Evolutionary conservation across 2,329 filamentous ascomycete species (phyloP).

Genomic region (Domatiomyces catenatus): DNA sequence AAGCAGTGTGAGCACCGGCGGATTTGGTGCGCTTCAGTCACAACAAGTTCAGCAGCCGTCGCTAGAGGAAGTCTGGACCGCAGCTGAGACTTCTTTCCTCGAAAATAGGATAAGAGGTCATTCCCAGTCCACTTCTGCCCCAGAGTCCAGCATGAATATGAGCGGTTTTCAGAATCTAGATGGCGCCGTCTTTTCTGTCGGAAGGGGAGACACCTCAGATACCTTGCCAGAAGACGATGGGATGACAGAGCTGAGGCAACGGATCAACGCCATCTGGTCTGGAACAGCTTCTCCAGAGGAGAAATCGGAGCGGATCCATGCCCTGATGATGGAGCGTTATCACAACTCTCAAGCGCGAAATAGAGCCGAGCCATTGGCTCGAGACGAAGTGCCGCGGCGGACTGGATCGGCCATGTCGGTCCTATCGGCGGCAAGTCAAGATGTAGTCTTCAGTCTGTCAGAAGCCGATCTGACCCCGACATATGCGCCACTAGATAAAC

Average conservation of each 20-base stretch:
- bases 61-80: background rate
- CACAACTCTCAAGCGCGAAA: constrained; percentile 22
- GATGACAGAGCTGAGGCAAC: constrained; percentile 50
- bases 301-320: constrained; percentile 59
- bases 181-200: constrained; percentile 3
- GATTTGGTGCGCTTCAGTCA: background rate
- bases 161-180: background rate
- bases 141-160: constrained; percentile 1
- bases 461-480: constrained; percentile 50
- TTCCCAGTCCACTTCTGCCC: constrained; percentile 12
- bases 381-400: constrained; percentile 4
- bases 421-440: constrained; percentile 19
- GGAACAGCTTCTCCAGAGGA: constrained; percentile 43
- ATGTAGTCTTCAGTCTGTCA: constrained; percentile 25
- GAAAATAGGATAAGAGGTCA: constrained; percentile 10
- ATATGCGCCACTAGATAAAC: constrained; percentile 38
- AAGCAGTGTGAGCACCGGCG: background rate
- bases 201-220: constrained; percentile 13
- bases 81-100: background rate
- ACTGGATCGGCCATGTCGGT: constrained; percentile 22
- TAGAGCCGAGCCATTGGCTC: constrained; percentile 6
- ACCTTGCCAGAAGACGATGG: constrained; percentile 62
- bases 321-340: constrained; percentile 55
- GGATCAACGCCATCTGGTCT: constrained; percentile 54
- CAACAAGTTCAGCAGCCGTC: background rate